Base-by-base conservation (phyloP, 1,284 basidiomycete genomes). In the Ceratorhiza oryzae-sativae region DNA sequence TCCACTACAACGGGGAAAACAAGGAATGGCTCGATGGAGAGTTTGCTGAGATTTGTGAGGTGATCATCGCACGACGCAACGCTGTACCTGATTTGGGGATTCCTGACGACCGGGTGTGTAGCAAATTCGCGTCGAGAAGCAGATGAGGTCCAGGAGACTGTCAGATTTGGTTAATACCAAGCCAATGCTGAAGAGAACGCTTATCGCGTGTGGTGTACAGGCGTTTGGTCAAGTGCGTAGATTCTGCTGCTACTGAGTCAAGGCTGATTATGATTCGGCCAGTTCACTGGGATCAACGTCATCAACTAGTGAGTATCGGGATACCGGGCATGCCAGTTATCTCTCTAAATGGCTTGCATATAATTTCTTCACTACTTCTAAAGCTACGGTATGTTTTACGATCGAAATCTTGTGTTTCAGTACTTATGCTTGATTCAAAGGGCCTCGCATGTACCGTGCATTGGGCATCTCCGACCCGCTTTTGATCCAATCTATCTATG, bases 221-320 rank as follows among this genome's bases (percentile, higher is more conserved):
- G 62, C 62, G n/a, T 65, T 65, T 34, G 62, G 62, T 41, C 62
- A 65, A 34, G 62, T 65, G 20, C 9, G 30, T n/a, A 5, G 20
- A 39, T 39, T 34, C 15, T 39, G 30, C 8, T 9, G 18, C 25
- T 4, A 20, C 41, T 23, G n/a, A 4, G 15, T 45, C 23, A 27
- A 27, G 18, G 32, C 46, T 51, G 32, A 49, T n/a, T 51, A 32
- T 3, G 10, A 15, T 41, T 12, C 20, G n/a, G 15, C 12, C 25
- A 65, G 62, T 65, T 65, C 32, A 65, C 62, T 23, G 62, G 62
- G 18, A 65, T 65, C 62, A 65, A 65, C 32, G 62, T 65, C 18
- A 65, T 65, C 62, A 65, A 65, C 34, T 65, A 65, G 62, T 65
- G 32, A 65, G 62, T 65, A 23, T 18, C 20, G 13, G 13, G 18